These are phyloP conservation scores for Rhizopogon vulgaris DNA, from an alignment of 768 basidiomycete species.

Conservation along the genomic window DNA sequence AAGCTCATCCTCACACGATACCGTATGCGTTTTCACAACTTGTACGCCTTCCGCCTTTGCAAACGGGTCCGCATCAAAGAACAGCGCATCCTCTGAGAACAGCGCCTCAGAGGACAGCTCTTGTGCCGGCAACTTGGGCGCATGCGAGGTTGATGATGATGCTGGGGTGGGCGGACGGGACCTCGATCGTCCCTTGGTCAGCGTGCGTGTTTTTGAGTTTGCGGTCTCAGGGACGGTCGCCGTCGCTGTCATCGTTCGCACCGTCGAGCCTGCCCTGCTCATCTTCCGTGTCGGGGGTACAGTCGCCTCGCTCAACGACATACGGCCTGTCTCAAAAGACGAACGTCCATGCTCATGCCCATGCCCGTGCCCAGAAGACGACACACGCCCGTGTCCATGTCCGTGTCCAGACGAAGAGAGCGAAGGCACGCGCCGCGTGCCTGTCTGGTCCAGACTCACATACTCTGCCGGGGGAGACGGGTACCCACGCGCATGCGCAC, in stretches of 20 bases:
- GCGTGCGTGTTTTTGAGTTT: slow-evolving; percentile 14
- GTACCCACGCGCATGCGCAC: slow-evolving; percentile 5
- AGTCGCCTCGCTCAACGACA: slow-evolving; percentile 3
- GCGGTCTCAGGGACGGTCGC: neutral
- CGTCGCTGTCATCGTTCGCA: slow-evolving; percentile 5
- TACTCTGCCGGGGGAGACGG: slow-evolving; percentile 24
- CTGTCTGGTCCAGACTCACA: neutral
- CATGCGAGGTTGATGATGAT: slow-evolving; percentile 6
- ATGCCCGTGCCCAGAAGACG: too few relatives aligned
- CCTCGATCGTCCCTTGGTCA: slow-evolving; percentile 18
- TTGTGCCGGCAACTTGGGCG: slow-evolving; percentile 1
- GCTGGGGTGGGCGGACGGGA: slow-evolving; percentile 25
- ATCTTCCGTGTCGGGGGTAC: slow-evolving; percentile 8
- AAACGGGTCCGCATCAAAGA: slow-evolving; percentile 38
- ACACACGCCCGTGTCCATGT: neutral
- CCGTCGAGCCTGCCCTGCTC: slow-evolving; percentile 9
- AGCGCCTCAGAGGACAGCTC: slow-evolving; percentile 3
- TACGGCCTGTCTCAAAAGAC: neutral
- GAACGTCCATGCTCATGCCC: too few relatives aligned
- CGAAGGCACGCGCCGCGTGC: neutral
- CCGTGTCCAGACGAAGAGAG: neutral
- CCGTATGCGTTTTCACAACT: slow-evolving; percentile 28
- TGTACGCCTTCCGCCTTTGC: slow-evolving; percentile 49
- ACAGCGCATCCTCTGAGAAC: slow-evolving; percentile 14
- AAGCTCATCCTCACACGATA: too few relatives aligned